A percentile compares a stretch with the other conserved stretches of the same genome.
Conservation (phyloP, 495 filamentous ascomycete species). For the Xylaria curta region DNA sequence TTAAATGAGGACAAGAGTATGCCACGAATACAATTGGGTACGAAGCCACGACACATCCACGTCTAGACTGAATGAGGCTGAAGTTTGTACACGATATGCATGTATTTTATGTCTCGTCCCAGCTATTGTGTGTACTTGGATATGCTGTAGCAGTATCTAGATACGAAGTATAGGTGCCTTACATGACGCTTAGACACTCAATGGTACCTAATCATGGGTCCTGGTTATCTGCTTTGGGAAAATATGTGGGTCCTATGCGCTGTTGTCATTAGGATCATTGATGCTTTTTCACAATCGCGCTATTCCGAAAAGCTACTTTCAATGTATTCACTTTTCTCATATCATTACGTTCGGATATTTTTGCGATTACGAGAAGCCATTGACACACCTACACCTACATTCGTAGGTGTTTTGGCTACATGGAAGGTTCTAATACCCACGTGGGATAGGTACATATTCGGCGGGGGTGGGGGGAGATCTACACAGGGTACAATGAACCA, state of each 20-base stretch:
- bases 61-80: background rate
- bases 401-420: too few species aligned
- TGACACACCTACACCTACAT: too few species aligned
- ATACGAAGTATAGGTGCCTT: background rate
- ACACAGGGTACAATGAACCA: background rate
- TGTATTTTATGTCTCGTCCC: too few species aligned
- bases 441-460: background rate
- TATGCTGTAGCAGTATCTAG: too few species aligned
- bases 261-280: background rate
- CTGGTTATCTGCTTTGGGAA: background rate
- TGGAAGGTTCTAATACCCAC: too few species aligned
- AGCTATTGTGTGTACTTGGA: too few species aligned
- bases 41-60: background rate
- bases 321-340: background rate
- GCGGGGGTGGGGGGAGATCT: background rate
- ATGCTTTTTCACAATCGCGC: background rate
- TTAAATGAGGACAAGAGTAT: background rate
- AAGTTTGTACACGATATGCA: background rate
- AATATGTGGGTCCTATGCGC: background rate
- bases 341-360: background rate
- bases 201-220: background rate
- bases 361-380: background rate
- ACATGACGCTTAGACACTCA: background rate
- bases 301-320: background rate
- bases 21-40: conserved; percentile 5